Base-by-base conservation (phyloP, 257 asterid genomes). In the Gentiana straminea region DNA sequence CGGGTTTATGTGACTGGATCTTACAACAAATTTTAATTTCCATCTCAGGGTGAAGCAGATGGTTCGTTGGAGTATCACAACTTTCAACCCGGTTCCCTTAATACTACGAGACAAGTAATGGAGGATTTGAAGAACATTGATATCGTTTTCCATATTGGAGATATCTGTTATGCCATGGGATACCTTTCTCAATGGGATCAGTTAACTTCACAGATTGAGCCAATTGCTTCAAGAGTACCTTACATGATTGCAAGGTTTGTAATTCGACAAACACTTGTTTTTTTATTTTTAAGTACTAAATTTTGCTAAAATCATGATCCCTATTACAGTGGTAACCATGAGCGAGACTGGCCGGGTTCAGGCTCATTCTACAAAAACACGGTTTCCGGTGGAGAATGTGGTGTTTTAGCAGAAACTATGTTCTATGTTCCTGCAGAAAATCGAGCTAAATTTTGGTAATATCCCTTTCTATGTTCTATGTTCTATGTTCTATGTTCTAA, bases 351-450 rank as follows among this genome's bases (percentile, higher is more conserved):
- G 95, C 95, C 95, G 15, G 86, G 68, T 4, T 52, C 91, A 8
- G 95, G 95, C 13, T 85, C 95, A 7, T 88, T 88, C 68, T 88
- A 88, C 39, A 83, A 68, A 36, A 70, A 34, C 73, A 68, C 55
- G 78, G 97, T 82, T 70, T 85, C 97, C 0, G 97, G 94, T 6
- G 97, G 97, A 65, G 97, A 88, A 66, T 88, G 97, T 68, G 95
- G 97, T 46, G 97, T 88, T 44, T 36, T 67, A 48, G 86, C 94
- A 44, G 86, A 82, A 70, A 75, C 81, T 8, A 81, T 85, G 94
- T 88, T 88, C 51, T 88, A 58, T 39, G 82, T 76, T 62, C 97
- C 97, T 63, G 82, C 97, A 39, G 94, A 88, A 59, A 85, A 86
- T 64, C 75, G 92, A 69, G 97, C 82, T 33, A 89, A 89, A 46